Percentiles rank a stretch among this genome's conserved stretches.
Conservation (phyloP, 164 flowering plant genomes). For the Vitis vinifera region ASM3070453v1 NC_081809.1:16747001-16747500, state of each 20-base stretch:
- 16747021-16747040: conserved; percentile 89
- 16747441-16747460: too few relatives aligned
- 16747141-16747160: conserved; percentile 97
- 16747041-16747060: conserved; percentile 62
- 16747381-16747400: too few relatives aligned
- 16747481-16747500: too few relatives aligned
- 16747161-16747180: conserved; percentile 97
- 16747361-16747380: too few relatives aligned
- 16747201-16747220: conserved; percentile 93
- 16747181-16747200: conserved; percentile 96
- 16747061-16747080: conserved; percentile 11
- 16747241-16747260: conserved; percentile 93
- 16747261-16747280: conserved; percentile 95
- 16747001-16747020: conserved; percentile 97
- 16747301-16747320: conserved; percentile 7
- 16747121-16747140: conserved; percentile 53
- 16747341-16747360: too few relatives aligned
- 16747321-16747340: too few relatives aligned
- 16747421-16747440: too few relatives aligned
- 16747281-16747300: conserved; percentile 58
- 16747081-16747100: neutral
- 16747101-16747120: neutral
- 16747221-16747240: conserved; percentile 97
- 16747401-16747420: too few relatives aligned
- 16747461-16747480: too few relatives aligned